These are phyloP conservation scores for Rutstroemia sp. DNA, from an alignment of 2,329 filamentous ascomycete species.

Conservation along the genomic window DNA sequence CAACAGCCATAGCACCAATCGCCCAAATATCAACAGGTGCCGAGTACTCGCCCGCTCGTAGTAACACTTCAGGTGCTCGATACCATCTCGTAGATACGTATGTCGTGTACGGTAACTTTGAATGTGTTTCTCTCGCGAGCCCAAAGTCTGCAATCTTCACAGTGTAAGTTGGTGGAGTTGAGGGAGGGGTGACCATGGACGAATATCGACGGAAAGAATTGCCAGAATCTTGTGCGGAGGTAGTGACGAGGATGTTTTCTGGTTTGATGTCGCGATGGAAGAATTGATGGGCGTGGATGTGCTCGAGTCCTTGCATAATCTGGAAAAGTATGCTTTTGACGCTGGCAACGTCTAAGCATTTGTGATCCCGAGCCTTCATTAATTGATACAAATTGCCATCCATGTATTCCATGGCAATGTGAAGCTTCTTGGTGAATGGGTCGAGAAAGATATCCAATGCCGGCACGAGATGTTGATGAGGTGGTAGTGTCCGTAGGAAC, in stretches of 20 bases:
- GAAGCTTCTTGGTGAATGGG: conserved; percentile 89
- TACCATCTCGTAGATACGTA: conserved; percentile 99
- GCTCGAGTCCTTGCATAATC: conserved; percentile 91
- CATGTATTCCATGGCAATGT: conserved; percentile 99
- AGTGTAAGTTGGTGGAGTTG: conserved; percentile 86
- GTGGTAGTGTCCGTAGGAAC: conserved; percentile 82
- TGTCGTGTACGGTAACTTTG: conserved; percentile 92
- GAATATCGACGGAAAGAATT: conserved; percentile 93
- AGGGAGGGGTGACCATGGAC: conserved; percentile 84
- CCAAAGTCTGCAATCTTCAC: conserved; percentile 99
- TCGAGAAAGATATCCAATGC: conserved; percentile 98
- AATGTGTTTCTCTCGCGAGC: conserved; percentile 93
- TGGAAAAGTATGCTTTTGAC: conserved; percentile 98
- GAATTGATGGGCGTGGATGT: conserved; percentile 95
- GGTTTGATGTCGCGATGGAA: conserved; percentile 99
- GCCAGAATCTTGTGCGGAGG: conserved; percentile 67
- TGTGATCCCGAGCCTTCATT: conserved; percentile 98
- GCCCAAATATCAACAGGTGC: conserved; percentile 98
- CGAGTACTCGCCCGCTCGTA: conserved; percentile 93
- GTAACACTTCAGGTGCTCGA: conserved; percentile 82
- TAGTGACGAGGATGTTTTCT: conserved; percentile 96
- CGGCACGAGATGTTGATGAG: conserved; percentile 88
- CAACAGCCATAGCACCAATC: conserved; percentile 95
- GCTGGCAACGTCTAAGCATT: conserved; percentile 78
- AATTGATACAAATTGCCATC: conserved; percentile 97